Conservation (phyloP, 164 flowering plant genomes). For the Dillenia turbinata region DNA sequence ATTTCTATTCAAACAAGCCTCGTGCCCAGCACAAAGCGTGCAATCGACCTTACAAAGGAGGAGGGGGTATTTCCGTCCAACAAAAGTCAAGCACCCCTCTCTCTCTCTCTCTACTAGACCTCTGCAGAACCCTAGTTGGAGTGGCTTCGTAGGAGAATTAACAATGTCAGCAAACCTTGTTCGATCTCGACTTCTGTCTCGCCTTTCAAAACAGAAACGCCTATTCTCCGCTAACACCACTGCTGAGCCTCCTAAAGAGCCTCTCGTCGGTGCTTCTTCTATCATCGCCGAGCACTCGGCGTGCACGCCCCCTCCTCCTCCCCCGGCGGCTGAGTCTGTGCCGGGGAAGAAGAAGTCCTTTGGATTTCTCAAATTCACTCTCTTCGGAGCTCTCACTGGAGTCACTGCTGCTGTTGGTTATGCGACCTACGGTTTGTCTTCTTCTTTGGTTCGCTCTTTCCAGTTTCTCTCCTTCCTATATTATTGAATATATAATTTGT, state of each 20-base stretch:
- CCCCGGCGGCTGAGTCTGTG: constrained; percentile 11
- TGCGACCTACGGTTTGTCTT: constrained; percentile 47
- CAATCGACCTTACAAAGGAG: too few relatives aligned
- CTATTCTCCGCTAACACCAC: constrained; percentile 19
- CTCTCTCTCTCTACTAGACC: not conserved
- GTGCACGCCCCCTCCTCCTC: constrained; percentile 7
- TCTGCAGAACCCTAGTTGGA: constrained; percentile 17
- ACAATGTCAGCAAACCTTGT: constrained; percentile 23
- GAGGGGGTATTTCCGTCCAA: too few relatives aligned
- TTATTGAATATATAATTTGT: too few relatives aligned
- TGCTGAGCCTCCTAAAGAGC: constrained; percentile 23
- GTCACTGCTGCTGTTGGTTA: constrained; percentile 50
- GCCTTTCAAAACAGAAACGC: constrained; percentile 10
- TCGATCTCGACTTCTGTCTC: constrained; percentile 27
- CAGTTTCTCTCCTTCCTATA: too few relatives aligned
- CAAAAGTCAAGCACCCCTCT: not conserved
- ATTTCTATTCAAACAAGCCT: too few relatives aligned
- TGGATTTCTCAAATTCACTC: constrained; percentile 39
- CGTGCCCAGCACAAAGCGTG: too few relatives aligned
- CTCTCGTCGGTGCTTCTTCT: constrained; percentile 29
- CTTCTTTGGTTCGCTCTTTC: not conserved
- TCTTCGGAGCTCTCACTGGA: constrained; percentile 41
- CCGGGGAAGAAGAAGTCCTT: constrained; percentile 22
- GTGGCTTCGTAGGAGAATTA: not conserved
- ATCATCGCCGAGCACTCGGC: constrained; percentile 21